Conservation (phyloP, 352 stramenopile species). For the Plasmopara muralis region DNA sequence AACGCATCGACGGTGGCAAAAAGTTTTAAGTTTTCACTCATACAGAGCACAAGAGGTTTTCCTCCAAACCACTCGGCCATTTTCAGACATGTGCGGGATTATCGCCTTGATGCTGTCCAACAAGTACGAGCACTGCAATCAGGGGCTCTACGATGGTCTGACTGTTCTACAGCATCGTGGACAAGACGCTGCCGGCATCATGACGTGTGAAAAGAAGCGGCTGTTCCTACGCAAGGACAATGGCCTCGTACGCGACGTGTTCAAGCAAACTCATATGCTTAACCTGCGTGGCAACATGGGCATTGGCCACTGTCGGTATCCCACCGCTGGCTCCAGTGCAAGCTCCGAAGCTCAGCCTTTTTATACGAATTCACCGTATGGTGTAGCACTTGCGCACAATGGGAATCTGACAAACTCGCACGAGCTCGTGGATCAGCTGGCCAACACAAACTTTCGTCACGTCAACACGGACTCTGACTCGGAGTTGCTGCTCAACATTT, state of each 20-base stretch:
- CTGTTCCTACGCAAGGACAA: conserved; percentile 98
- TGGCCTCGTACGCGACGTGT: conserved; percentile 97
- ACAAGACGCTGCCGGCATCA: conserved; percentile 95
- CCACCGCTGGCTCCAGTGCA: conserved; percentile 90
- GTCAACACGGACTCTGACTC: conserved; percentile 99
- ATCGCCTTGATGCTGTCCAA: conserved; percentile 95
- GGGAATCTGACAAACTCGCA: conserved; percentile 99
- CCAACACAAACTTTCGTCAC: conserved; percentile 90
- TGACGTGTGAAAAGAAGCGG: conserved; percentile 90
- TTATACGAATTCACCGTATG: conserved; percentile 99
- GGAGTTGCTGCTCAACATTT: conserved; percentile 98
- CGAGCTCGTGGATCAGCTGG: conserved; percentile 90
- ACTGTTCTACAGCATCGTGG: conserved; percentile 97
- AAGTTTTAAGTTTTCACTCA: not conserved
- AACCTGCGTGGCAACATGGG: conserved; percentile 93
- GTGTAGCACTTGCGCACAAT: conserved; percentile 96
- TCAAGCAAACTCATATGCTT: conserved; percentile 98
- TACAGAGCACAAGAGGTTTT: conserved; percentile 24
- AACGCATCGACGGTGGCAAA: too few species aligned
- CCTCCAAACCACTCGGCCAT: conserved; percentile 17
- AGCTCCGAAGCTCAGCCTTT: conserved; percentile 94
- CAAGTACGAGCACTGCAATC: conserved; percentile 91
- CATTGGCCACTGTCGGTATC: conserved; percentile 98
- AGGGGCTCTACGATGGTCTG: conserved; percentile 94
- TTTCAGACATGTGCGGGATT: conserved; percentile 95